A percentile compares a stretch with the other conserved stretches of the same genome.
These are phyloP conservation scores for Aspergillus fijiensis DNA, from an alignment of 2,329 filamentous ascomycete species.

Conservation along the genomic window DNA sequence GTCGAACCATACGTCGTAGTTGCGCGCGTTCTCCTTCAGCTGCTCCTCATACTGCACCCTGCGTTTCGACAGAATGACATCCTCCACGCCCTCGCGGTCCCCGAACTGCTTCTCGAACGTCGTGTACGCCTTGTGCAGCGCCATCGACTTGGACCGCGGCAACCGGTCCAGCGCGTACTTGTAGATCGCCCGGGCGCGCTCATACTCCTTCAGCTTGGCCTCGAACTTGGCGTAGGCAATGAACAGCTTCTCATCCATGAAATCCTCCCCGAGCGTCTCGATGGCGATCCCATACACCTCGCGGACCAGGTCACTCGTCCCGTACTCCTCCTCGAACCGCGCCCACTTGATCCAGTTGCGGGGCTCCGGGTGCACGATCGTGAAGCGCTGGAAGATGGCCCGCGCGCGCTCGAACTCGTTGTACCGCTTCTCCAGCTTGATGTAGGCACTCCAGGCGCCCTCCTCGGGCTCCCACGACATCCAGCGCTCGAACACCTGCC, in stretches of 20 bases:
- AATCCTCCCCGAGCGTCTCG: slow-evolving; percentile 87
- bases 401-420: slow-evolving; percentile 88
- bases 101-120: slow-evolving; percentile 98
- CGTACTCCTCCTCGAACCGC: slow-evolving; percentile 92
- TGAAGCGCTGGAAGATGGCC: slow-evolving; percentile 85
- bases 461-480: slow-evolving; percentile 98
- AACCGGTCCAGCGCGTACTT: slow-evolving; percentile 93
- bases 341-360: slow-evolving; percentile 99
- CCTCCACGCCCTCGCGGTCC: slow-evolving; percentile 87
- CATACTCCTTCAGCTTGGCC: slow-evolving; percentile 90
- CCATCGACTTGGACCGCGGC: slow-evolving; percentile 79
- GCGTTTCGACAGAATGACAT: slow-evolving; percentile 92
- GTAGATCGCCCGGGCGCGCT: slow-evolving; percentile 90
- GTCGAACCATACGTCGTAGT: slow-evolving; percentile 97
- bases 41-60: slow-evolving; percentile 92
- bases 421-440: slow-evolving; percentile 95
- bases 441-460: slow-evolving; percentile 91
- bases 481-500: slow-evolving; percentile 96
- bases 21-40: slow-evolving; percentile 88
- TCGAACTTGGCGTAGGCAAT: slow-evolving; percentile 95
- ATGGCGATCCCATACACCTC: slow-evolving; percentile 89
- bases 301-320: slow-evolving; percentile 84
- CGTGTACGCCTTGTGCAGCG: slow-evolving; percentile 89
- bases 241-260: slow-evolving; percentile 94
- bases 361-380: slow-evolving; percentile 87